Conservation (phyloP, 2,329 filamentous ascomycete genomes). For the Trichoderma simmonsii region DNA sequence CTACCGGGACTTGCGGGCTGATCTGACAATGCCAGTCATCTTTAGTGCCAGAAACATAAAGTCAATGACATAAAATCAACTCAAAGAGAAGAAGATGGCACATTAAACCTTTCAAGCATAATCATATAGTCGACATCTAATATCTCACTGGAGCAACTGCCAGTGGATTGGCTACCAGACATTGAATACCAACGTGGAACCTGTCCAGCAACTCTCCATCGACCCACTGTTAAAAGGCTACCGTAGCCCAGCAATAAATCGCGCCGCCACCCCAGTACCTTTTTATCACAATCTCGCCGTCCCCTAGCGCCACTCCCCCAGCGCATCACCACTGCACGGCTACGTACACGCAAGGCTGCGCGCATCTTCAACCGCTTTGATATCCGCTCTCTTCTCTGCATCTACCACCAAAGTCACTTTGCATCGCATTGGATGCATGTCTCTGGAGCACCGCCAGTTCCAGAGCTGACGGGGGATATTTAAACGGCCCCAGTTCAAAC, state of each 20-base stretch:
- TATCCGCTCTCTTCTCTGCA: background rate
- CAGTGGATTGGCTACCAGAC: background rate
- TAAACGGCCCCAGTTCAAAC: no score
- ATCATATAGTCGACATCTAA: background rate
- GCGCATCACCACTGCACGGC: constrained; percentile 14
- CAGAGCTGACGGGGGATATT: background rate
- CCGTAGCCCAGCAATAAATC: background rate
- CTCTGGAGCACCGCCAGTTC: background rate
- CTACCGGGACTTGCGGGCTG: background rate
- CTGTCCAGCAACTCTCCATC: background rate
- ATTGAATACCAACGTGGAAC: background rate
- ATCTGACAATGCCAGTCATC: background rate
- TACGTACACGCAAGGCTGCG: constrained; percentile 9
- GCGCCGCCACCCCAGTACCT: background rate
- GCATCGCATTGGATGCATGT: background rate
- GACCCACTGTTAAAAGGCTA: constrained; percentile 1
- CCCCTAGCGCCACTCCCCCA: background rate
- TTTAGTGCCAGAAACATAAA: background rate
- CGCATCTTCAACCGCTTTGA: background rate
- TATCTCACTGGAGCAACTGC: no score
- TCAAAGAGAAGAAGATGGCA: background rate
- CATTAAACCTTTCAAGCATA: no score
- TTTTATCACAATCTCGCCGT: background rate
- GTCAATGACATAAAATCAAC: background rate
- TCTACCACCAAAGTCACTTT: background rate